phyloP scores from a whole-genome alignment of 2,329 filamentous ascomycete genomes.

The Ceratocystis eucalypticola region DNA sequence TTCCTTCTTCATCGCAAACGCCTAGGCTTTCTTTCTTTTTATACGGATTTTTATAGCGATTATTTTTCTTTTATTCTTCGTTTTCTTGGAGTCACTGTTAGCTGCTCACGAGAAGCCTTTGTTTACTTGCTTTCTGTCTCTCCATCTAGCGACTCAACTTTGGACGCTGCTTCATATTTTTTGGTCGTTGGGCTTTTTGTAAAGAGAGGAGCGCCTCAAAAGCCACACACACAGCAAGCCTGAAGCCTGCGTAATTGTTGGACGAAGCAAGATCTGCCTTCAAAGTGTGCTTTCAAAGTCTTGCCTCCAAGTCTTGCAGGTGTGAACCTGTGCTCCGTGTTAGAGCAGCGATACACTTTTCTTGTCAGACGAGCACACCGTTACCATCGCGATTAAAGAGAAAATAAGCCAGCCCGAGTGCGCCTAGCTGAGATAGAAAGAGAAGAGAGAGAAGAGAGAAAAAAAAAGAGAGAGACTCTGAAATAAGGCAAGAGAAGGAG shows the following conservation, averaged over 20 bases:
- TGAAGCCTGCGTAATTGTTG: background rate
- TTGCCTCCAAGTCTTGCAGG: too few relatives aligned
- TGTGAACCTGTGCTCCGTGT: too few relatives aligned
- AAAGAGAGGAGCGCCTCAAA: background rate
- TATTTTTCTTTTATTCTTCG: constrained; percentile 1
- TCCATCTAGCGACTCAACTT: too few relatives aligned
- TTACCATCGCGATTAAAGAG: background rate
- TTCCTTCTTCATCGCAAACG: background rate
- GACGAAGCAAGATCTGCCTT: too few relatives aligned
- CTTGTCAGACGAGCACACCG: background rate
- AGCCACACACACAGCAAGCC: background rate
- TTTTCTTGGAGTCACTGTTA: background rate
- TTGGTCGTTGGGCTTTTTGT: background rate
- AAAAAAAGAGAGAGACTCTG: too few relatives aligned
- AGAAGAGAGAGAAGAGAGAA: too few relatives aligned
- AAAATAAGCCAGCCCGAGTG: background rate
- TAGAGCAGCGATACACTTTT: background rate
- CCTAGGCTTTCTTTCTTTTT: background rate
- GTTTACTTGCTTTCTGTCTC: too few relatives aligned
- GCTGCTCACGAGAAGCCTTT: background rate
- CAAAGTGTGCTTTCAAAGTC: too few relatives aligned
- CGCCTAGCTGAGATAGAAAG: too few relatives aligned
- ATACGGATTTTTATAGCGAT: background rate
- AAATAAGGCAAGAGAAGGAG: too few relatives aligned
- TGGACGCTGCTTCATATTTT: background rate